Percentiles rank a stretch among this genome's conserved stretches.
phyloP scores from a whole-genome alignment of 2,329 filamentous ascomycete species.

The Mycosphaerella sp. region DNA sequence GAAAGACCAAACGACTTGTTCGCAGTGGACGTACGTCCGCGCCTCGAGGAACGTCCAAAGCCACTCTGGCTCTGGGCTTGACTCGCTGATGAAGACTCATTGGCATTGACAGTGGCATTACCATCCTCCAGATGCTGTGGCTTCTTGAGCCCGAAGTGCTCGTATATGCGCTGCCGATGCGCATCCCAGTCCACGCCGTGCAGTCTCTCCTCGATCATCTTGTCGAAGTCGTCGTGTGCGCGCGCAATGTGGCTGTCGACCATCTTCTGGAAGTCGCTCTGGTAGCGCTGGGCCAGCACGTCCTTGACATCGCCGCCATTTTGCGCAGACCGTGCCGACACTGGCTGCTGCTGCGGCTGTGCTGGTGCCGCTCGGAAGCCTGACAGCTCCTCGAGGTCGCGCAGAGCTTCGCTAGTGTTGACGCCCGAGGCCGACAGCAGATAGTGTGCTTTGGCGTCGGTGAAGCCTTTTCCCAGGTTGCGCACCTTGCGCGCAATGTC shows the following conservation, averaged over 20 bases:
- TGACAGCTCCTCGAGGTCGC: slow-evolving; percentile 56
- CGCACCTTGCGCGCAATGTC: slow-evolving; percentile 74
- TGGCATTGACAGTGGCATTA: slow-evolving; percentile 32
- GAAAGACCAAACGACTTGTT: slow-evolving; percentile 60
- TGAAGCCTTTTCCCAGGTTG: slow-evolving; percentile 64
- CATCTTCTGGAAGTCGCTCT: slow-evolving; percentile 59
- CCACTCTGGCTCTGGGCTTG: slow-evolving; percentile 32
- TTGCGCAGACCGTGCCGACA: slow-evolving; percentile 6
- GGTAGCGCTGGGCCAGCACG: slow-evolving; percentile 28
- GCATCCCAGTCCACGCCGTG: slow-evolving; percentile 86
- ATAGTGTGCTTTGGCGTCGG: slow-evolving; percentile 62
- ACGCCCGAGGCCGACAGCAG: slow-evolving; percentile 89
- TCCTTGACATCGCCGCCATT: slow-evolving; percentile 27
- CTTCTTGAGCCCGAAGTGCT: slow-evolving; percentile 79
- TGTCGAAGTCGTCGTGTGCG: slow-evolving; percentile 85
- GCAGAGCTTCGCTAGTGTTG: slow-evolving; percentile 75
- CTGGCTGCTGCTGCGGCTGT: slow-evolving; percentile 2
- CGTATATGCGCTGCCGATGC: slow-evolving; percentile 86
- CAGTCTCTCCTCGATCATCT: slow-evolving; percentile 88
- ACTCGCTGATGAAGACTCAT: slow-evolving; percentile 10
- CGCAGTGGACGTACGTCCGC: slow-evolving; percentile 35
- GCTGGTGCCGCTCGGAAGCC: slow-evolving; percentile 17
- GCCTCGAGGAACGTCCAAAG: slow-evolving; percentile 49
- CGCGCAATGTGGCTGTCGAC: slow-evolving; percentile 54
- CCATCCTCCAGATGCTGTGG: slow-evolving; percentile 33